A percentile compares a stretch with the other conserved stretches of the same genome.
Conservation (phyloP, 2,329 filamentous ascomycete genomes). For the Myriangium duriaei region DNA sequence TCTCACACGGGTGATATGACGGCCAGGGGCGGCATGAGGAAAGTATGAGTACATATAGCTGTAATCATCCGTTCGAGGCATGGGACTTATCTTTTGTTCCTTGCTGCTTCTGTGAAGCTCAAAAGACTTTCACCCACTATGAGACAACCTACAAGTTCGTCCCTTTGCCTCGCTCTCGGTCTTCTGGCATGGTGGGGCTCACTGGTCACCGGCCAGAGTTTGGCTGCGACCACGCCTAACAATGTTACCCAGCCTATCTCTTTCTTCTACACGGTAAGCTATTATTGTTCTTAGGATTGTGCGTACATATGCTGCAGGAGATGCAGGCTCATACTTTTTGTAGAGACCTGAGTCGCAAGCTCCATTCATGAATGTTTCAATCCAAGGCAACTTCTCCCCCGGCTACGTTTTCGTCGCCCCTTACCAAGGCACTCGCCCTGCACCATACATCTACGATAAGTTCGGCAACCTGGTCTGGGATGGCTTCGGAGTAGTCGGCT, state of each 20-base stretch:
- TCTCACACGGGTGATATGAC: neutral
- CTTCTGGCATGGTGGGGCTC: neutral
- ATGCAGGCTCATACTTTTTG: too few species aligned
- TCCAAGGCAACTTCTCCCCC: neutral
- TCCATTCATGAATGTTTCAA: slow-evolving; percentile 10
- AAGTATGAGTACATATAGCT: neutral
- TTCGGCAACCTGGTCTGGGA: slow-evolving; percentile 14
- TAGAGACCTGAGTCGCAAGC: neutral
- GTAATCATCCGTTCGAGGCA: slow-evolving; percentile 1
- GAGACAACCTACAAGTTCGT: neutral
- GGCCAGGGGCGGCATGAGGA: neutral
- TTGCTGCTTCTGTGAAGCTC: too few species aligned
- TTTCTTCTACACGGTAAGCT: slow-evolving; percentile 15
- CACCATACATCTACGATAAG: slow-evolving; percentile 19
- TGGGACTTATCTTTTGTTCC: neutral
- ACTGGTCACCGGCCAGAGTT: neutral
- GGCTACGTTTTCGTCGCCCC: slow-evolving; percentile 18
- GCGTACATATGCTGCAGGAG: neutral
- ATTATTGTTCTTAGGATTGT: neutral
- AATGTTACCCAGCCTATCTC: slow-evolving; percentile 13
- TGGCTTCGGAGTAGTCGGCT: slow-evolving; percentile 31
- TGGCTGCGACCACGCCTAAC: slow-evolving; percentile 2
- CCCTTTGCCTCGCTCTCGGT: neutral
- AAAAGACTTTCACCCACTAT: too few species aligned
- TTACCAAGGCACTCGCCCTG: slow-evolving; percentile 12